Conservation (phyloP, 768 basidiomycete species). For the Lactarius tabidus region DNA sequence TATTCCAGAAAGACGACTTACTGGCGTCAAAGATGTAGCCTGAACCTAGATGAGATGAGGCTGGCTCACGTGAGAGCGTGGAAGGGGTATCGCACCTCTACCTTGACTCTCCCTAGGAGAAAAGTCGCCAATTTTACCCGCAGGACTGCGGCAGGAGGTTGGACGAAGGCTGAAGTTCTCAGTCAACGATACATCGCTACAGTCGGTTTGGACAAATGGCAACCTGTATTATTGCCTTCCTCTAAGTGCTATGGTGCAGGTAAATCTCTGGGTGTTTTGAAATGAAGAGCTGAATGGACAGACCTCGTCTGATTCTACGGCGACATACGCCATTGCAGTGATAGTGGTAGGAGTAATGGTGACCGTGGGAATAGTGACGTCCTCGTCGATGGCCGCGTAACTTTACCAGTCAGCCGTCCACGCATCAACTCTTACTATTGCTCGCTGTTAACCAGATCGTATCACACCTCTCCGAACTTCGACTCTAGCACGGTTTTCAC, state of each 20-base stretch:
- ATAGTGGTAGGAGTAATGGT: neutral
- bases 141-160: no score
- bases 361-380: conserved; percentile 8
- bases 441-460: no score
- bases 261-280: neutral
- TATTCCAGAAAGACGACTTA: conserved; percentile 56
- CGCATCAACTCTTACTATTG: no score
- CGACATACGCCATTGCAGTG: conserved; percentile 59
- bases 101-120: conserved; percentile 1
- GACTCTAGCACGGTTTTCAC: no score
- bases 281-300: conserved; percentile 25
- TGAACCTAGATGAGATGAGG: conserved; percentile 30
- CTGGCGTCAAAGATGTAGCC: conserved; percentile 62
- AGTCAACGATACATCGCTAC: neutral
- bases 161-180: conserved; percentile 6
- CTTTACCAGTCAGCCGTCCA: no score
- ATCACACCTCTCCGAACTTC: neutral
- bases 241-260: conserved; percentile 44
- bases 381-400: no score
- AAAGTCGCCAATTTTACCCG: conserved; percentile 2
- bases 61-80: neutral
- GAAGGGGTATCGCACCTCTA: conserved; percentile 17
- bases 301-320: conserved; percentile 69
- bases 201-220: neutral
- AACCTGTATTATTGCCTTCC: conserved; percentile 33